Conservation (phyloP, 2,329 filamentous ascomycete genomes). For the Neofusicoccum sp. region DNA sequence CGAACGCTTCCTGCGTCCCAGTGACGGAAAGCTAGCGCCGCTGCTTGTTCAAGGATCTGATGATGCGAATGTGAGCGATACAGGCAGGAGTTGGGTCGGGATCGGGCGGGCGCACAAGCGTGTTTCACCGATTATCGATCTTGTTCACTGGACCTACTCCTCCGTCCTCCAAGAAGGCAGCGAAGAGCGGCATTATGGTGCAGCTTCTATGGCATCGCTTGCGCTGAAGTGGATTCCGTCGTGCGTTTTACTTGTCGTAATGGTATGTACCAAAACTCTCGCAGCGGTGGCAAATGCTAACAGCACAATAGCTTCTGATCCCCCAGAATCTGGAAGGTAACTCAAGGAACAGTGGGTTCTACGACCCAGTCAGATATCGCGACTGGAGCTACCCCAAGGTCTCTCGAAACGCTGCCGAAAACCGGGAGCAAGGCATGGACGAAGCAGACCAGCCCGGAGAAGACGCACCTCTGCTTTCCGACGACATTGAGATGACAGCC, state of each 20-base stretch:
- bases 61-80: not conserved
- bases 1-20: not conserved
- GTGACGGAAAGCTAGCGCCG: not conserved
- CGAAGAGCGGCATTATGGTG: not conserved
- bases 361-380: constrained; percentile 6
- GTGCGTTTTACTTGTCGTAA: not conserved
- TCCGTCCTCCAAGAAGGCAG: not conserved
- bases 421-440: not conserved
- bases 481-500: not conserved
- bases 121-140: not conserved
- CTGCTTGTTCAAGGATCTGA: not conserved
- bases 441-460: not conserved
- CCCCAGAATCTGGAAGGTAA: constrained; percentile 13
- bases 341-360: constrained; percentile 4
- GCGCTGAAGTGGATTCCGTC: constrained; percentile 8
- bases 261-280: not conserved
- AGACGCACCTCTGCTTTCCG: not conserved
- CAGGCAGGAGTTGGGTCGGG: not conserved
- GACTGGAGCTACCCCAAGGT: constrained; percentile 17
- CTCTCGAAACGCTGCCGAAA: constrained; percentile 6
- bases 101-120: not conserved
- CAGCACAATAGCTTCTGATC: not conserved
- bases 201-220: not conserved
- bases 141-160: constrained; percentile 12
- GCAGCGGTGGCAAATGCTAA: not conserved